Base-by-base conservation (phyloP, 345 rosid genomes). In the Erodium maritimum region DNA sequence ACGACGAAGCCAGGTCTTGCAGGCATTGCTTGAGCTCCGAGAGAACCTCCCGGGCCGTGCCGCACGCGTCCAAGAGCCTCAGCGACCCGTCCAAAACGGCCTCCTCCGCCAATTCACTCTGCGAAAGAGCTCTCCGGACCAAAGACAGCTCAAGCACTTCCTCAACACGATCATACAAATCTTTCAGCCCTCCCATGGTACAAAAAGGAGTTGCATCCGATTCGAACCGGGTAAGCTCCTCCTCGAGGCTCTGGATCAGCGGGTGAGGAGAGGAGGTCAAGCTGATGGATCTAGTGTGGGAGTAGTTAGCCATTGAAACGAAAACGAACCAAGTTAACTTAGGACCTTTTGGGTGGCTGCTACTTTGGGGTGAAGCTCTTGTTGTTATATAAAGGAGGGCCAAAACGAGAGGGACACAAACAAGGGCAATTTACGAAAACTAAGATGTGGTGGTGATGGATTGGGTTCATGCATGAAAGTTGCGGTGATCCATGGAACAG, bases 51-150 rank as follows among this genome's bases (percentile, higher is more conserved):
- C 68, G 67, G 23, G 69, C 48, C 17, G 56, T 60, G 55, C 59
- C 61, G 19, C 78, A 77, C 2, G 70, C 48, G 51, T 75, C 82
- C 54, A 77, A 57, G 67, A 80, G 34, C 45, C 45, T 22, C n/a
- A 77, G 71, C 22, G 85, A 73, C 61, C 70, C 73, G 54, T 74
- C 68, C 57, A 77, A 46, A 22, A 71, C 37, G 37, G 37, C 48
- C 61, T 66, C 66, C 21, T 75, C 76, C 1, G 71, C 68, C 8
- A 9, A 21, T 20, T 54, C 57, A 55, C 34, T 65, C 17, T 60
- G 71, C 58, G 69, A 23, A 3, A 80, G 45, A 50, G 50, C 46
- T 3, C 52, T 65, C 55, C 67, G 75, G 24, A 69, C 53, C 25
- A 21, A 45, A 5, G 76, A 62, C 65, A 77, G 14, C n/a, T 63